Conservation (phyloP, 2,329 filamentous ascomycete genomes). For the Knufia petricola region DNA sequence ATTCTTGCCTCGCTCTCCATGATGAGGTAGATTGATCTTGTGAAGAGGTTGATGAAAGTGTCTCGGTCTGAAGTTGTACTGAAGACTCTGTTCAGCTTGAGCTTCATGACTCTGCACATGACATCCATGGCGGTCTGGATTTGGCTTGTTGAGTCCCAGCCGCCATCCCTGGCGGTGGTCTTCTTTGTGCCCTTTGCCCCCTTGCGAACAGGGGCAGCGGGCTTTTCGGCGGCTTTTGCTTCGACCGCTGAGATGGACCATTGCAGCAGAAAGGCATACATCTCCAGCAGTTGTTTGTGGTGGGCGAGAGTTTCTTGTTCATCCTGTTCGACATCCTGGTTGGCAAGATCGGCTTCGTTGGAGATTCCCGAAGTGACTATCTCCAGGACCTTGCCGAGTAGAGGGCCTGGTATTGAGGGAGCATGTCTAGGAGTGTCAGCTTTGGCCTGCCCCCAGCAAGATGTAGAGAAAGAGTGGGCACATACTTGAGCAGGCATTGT, state of each 20-base stretch:
- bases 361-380: slow-evolving; percentile 77
- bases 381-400: slow-evolving; percentile 87
- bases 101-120: slow-evolving; percentile 91
- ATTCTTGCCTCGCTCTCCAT: slow-evolving; percentile 88
- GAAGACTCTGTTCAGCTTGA: slow-evolving; percentile 88
- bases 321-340: slow-evolving; percentile 80
- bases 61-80: slow-evolving; percentile 93
- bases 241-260: slow-evolving; percentile 96
- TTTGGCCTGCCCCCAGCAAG: slow-evolving; percentile 22
- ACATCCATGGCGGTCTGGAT: slow-evolving; percentile 79
- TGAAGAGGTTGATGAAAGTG: slow-evolving; percentile 86
- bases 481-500: slow-evolving; percentile 94
- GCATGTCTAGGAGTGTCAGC: slow-evolving; percentile 55
- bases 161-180: slow-evolving; percentile 57
- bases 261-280: slow-evolving; percentile 87
- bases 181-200: slow-evolving; percentile 67
- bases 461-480: slow-evolving; percentile 43
- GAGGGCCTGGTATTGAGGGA: slow-evolving; percentile 65
- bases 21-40: slow-evolving; percentile 84
- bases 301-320: slow-evolving; percentile 78
- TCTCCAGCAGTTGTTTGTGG: slow-evolving; percentile 85
- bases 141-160: slow-evolving; percentile 82
- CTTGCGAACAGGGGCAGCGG: slow-evolving; percentile 61
- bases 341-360: slow-evolving; percentile 73
- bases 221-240: slow-evolving; percentile 84